Conservation (phyloP, 106 monocot genomes). For the Ottelia alismoides region DNA sequence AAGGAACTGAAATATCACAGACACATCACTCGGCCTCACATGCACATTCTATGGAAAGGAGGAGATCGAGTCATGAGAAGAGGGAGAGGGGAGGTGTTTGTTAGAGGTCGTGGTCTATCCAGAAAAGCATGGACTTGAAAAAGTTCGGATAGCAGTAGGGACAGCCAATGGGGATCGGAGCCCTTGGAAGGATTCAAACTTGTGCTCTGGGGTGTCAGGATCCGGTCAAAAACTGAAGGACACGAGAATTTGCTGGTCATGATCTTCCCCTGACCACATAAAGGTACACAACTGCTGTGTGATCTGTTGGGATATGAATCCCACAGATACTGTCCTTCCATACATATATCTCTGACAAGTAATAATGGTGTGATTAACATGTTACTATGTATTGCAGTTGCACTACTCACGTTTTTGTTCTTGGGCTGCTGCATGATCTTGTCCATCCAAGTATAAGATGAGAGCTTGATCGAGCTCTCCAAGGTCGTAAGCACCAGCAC, state of each 20-base stretch:
- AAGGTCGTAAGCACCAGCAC: conserved; percentile 44
- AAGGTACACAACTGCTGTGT: no score
- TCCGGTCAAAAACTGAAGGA: neutral
- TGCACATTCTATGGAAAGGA: neutral
- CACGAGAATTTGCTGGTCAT: no score
- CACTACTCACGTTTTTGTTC: conserved; percentile 68
- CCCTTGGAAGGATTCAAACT: no score
- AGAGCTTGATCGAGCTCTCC: conserved; percentile 92
- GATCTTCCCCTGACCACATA: no score
- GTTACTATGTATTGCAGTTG: no score
- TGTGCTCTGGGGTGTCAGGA: no score
- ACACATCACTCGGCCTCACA: neutral
- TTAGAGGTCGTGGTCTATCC: conserved; percentile 1
- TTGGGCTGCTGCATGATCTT: conserved; percentile 53
- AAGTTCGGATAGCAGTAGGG: no score
- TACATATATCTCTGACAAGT: neutral
- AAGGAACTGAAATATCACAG: neutral
- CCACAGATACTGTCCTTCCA: neutral
- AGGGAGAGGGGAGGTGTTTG: neutral
- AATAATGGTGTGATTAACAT: no score
- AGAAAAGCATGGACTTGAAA: no score
- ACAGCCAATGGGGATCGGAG: no score
- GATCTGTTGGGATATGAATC: no score
- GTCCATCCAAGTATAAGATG: conserved; percentile 70
- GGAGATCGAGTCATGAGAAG: neutral